phyloP scores from a whole-genome alignment of 2,329 filamentous ascomycete genomes.

The Colletotrichum ledebouriae region DNA sequence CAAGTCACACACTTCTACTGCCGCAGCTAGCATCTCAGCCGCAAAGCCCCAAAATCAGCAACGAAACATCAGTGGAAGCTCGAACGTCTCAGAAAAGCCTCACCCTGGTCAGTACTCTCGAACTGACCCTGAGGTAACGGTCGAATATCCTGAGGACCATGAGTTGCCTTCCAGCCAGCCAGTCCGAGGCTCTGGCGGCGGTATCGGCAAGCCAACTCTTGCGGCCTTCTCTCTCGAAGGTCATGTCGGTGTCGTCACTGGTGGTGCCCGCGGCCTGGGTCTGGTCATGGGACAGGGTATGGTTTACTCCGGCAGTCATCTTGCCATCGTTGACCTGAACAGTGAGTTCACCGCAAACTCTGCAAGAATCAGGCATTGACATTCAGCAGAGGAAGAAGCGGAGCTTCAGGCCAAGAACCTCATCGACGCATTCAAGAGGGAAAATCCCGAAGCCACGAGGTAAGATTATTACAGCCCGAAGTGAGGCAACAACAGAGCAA shows the following conservation, averaged over 20 bases:
- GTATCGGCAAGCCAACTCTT: conserved; percentile 87
- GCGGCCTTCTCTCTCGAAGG: conserved; percentile 89
- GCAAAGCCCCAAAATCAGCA: conserved; percentile 37
- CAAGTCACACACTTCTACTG: conserved; percentile 41
- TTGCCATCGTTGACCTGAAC: conserved; percentile 95
- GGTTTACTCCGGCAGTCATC: conserved; percentile 87
- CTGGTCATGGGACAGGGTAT: conserved; percentile 94
- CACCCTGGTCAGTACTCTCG: conserved; percentile 76
- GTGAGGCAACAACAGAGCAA: neutral
- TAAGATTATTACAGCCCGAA: conserved; percentile 49
- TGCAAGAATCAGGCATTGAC: too few species aligned
- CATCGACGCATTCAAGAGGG: conserved; percentile 80
- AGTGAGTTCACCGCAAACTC: conserved; percentile 67
- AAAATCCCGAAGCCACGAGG: conserved; percentile 82
- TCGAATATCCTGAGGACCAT: conserved; percentile 82
- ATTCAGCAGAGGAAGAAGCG: conserved; percentile 73
- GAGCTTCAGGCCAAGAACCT: conserved; percentile 80
- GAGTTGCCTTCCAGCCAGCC: conserved; percentile 79
- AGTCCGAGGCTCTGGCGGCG: conserved; percentile 81
- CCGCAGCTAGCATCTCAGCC: conserved; percentile 42
- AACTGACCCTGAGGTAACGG: conserved; percentile 82
- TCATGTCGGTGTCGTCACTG: conserved; percentile 87
- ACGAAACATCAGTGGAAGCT: conserved; percentile 47
- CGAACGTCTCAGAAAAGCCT: conserved; percentile 54
- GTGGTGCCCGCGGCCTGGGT: conserved; percentile 89